Conservation (phyloP, 441 rosid genomes). For the Euphorbia celastroides region DNA sequence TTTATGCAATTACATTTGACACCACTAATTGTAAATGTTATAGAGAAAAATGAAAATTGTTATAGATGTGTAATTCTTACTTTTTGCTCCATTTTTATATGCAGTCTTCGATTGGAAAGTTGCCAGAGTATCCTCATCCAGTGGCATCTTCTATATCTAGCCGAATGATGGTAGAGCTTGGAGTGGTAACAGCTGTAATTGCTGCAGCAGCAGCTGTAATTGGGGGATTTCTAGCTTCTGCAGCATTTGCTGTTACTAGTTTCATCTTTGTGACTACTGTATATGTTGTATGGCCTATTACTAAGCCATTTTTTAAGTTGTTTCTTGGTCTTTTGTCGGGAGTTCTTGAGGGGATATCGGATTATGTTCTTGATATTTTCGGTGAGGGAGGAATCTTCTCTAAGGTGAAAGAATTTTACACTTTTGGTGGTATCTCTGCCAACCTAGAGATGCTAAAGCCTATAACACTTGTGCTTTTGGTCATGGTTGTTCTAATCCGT, state of each 20-base stretch:
- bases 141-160: slow-evolving; percentile 95
- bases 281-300: slow-evolving; percentile 82
- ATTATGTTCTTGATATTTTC: slow-evolving; percentile 53
- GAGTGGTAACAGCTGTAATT: slow-evolving; percentile 81
- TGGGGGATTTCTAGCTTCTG: slow-evolving; percentile 90
- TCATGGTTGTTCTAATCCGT: slow-evolving; percentile 85
- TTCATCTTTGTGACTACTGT: slow-evolving; percentile 57
- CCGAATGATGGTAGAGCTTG: slow-evolving; percentile 92
- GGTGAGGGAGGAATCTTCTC: slow-evolving; percentile 63
- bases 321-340: slow-evolving; percentile 46
- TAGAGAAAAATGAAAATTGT: not conserved
- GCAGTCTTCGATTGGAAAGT: slow-evolving; percentile 77
- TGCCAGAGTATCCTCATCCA: slow-evolving; percentile 75
- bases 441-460: slow-evolving; percentile 79
- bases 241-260: slow-evolving; percentile 83
- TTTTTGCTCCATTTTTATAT: slow-evolving; percentile 16
- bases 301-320: slow-evolving; percentile 60
- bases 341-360: slow-evolving; percentile 55
- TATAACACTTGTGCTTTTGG: slow-evolving; percentile 58
- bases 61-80: not conserved
- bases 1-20: too few species aligned
- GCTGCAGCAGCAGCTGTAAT: slow-evolving; percentile 80
- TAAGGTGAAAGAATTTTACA: slow-evolving; percentile 56
- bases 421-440: slow-evolving; percentile 74
- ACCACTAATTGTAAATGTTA: not conserved